Percentiles rank a stretch among this genome's conserved stretches.
Evolutionary conservation across 2,329 filamentous ascomycete species (phyloP).

Genomic region (Calonectria pteridis): DNA sequence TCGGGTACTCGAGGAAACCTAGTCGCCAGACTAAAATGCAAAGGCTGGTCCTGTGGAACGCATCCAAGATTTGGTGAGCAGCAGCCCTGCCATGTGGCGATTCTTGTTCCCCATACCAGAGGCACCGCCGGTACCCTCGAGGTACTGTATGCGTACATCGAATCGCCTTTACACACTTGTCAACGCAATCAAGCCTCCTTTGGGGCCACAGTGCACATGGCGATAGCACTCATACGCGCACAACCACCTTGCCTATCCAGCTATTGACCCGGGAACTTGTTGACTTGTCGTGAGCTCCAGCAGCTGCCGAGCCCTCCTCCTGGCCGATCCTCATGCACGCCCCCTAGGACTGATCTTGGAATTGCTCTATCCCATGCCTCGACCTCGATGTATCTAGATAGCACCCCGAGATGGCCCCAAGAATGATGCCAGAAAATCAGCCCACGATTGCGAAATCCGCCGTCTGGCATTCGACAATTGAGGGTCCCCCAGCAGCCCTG

Average conservation of each 20-base stretch:
- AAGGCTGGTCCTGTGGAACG: slow-evolving; percentile 16
- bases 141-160: slow-evolving; percentile 14
- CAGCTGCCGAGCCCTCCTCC: background rate
- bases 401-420: slow-evolving; percentile 11
- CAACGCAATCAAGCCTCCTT: background rate
- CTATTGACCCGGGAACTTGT: background rate
- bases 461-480: slow-evolving; percentile 37
- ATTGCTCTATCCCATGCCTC: background rate
- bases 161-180: background rate
- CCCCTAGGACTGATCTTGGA: background rate
- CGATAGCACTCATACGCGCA: background rate
- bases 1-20: slow-evolving; percentile 24
- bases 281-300: background rate
- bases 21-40: slow-evolving; percentile 1
- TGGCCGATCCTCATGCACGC: background rate
- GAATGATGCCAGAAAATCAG: slow-evolving; percentile 40
- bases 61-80: background rate
- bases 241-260: background rate
- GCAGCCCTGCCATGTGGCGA: slow-evolving; percentile 3
- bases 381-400: background rate
- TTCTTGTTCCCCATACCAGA: background rate
- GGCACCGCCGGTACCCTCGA: background rate
- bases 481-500: background rate
- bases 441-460: slow-evolving; percentile 41
- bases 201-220: background rate